Conservation (phyloP, 2,329 filamentous ascomycete species). For the Lasiodiplodia sp. region DNA sequence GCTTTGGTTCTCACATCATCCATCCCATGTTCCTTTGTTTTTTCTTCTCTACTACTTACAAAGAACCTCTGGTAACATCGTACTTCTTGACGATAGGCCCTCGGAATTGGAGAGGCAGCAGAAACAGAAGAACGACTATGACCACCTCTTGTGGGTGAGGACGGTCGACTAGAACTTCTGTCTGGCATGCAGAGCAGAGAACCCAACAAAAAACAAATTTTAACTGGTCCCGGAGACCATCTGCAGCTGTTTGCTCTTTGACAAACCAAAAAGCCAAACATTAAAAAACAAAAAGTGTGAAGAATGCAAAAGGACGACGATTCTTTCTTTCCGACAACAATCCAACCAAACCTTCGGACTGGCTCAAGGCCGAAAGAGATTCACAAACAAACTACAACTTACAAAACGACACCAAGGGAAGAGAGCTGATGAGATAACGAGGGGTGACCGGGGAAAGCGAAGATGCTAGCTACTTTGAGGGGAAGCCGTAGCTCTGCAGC, state of each 20-base stretch:
- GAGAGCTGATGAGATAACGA: not conserved
- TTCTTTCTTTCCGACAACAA: not conserved
- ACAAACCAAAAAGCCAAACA: no score
- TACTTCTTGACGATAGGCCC: not conserved
- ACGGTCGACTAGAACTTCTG: constrained; percentile 4
- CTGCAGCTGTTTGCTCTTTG: not conserved
- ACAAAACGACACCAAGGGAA: not conserved
- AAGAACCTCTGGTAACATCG: not conserved
- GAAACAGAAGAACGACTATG: constrained; percentile 8
- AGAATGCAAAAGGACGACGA: not conserved
- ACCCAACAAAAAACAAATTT: not conserved
- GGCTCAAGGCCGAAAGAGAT: not conserved
- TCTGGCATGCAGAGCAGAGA: not conserved
- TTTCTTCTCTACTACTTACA: not conserved
- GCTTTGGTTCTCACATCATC: not conserved
- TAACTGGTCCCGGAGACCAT: not conserved
- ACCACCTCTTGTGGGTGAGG: constrained; percentile 6
- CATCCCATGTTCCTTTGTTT: not conserved
- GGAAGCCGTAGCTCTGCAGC: not conserved
- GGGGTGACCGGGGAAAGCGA: not conserved
- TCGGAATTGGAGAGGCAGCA: constrained; percentile 12
- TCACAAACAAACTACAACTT: not conserved
- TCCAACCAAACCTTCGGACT: constrained; percentile 1
- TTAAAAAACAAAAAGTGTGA: not conserved
- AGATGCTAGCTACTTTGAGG: not conserved